phyloP scores from a whole-genome alignment of 768 basidiomycete species.

The Roridomyces roridus region DNA sequence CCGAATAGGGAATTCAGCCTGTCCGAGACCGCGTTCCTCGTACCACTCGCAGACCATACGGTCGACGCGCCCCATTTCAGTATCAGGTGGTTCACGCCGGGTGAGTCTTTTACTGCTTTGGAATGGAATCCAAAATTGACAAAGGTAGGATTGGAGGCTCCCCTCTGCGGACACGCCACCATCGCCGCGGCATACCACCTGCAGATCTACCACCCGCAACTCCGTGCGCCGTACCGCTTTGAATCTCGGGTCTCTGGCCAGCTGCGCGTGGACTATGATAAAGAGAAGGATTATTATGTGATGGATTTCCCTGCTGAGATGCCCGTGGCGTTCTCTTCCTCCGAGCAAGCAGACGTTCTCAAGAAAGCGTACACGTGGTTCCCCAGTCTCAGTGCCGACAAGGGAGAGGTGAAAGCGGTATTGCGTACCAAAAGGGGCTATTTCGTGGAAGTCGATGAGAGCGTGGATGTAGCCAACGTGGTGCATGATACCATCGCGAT shows the following conservation, averaged over 20 bases:
- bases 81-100: conserved; percentile 21
- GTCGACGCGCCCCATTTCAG: conserved; percentile 21
- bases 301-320: conserved; percentile 24
- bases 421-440: conserved; percentile 8
- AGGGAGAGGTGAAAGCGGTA: conserved; percentile 12
- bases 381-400: conserved; percentile 6
- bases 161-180: conserved; percentile 23
- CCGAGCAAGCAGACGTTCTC: neutral
- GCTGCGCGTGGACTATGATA: conserved; percentile 16
- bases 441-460: conserved; percentile 17
- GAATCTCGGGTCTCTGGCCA: conserved; percentile 16
- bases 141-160: conserved; percentile 14
- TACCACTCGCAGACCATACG: conserved; percentile 20
- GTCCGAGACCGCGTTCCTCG: conserved; percentile 21
- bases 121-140: neutral
- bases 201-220: conserved; percentile 8
- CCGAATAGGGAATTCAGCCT: conserved; percentile 22
- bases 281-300: conserved; percentile 13
- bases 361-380: conserved; percentile 18
- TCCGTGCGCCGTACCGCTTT: conserved; percentile 23
- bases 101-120: conserved; percentile 9
- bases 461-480: conserved; percentile 16
- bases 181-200: conserved; percentile 21
- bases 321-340: conserved; percentile 2
- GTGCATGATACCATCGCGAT: conserved; percentile 7